These are phyloP conservation scores for Kandelia obovata DNA, from an alignment of 345 rosid species.

Conservation along the genomic window DNA sequence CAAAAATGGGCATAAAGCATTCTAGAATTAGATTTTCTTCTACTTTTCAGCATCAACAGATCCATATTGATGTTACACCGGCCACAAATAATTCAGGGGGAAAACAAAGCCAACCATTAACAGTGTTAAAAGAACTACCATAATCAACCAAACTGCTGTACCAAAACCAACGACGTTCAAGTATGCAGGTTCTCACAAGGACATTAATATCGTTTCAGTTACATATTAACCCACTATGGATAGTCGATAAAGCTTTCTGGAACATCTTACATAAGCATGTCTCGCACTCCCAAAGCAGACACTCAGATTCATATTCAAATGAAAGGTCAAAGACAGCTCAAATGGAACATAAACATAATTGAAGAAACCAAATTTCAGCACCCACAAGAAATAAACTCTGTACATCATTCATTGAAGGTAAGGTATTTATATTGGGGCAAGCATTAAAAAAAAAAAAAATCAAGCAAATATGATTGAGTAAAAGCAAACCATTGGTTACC, in stretches of 20 bases:
- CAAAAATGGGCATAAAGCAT: background rate
- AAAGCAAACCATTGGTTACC: conserved; percentile 1
- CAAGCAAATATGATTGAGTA: conserved; percentile 5
- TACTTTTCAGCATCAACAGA: no score
- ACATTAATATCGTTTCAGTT: no score
- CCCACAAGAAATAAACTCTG: background rate
- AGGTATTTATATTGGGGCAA: background rate
- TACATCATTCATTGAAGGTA: background rate
- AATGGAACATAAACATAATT: background rate
- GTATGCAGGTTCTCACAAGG: no score
- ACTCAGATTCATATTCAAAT: background rate
- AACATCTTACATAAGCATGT: no score
- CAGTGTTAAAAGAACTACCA: background rate
- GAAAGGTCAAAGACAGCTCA: background rate
- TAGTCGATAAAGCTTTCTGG: no score
- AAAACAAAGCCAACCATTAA: no score
- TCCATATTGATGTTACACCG: no score
- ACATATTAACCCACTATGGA: no score
- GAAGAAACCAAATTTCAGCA: background rate
- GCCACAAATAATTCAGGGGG: no score
- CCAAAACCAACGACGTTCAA: background rate
- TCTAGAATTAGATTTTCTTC: background rate
- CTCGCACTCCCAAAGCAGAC: no score
- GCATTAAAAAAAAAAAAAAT: background rate
- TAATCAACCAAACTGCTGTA: background rate